Conservation (phyloP, 108 stramenopile species). For the Skeletonema menzelii region DNA sequence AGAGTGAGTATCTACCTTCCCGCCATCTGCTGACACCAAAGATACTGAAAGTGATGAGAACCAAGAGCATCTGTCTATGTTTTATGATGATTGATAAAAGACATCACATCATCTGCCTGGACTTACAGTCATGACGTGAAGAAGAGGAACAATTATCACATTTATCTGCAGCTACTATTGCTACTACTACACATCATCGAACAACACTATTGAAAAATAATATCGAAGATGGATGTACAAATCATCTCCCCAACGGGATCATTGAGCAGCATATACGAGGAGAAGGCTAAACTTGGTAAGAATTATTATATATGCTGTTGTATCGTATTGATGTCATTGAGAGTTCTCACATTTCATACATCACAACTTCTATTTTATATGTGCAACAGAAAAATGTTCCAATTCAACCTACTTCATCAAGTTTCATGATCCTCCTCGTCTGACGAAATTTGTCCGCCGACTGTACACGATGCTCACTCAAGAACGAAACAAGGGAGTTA, state of each 20-base stretch:
- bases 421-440: slow-evolving; percentile 25
- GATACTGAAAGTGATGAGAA: neutral
- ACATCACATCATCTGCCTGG: too few relatives aligned
- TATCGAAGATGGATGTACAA: neutral
- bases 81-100: too few relatives aligned
- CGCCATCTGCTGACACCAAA: neutral
- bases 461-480: slow-evolving; percentile 77
- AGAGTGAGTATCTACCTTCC: too few relatives aligned
- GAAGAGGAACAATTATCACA: neutral
- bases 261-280: neutral
- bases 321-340: neutral
- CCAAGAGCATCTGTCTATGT: neutral
- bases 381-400: neutral
- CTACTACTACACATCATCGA: too few relatives aligned
- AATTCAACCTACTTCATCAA: slow-evolving; percentile 4
- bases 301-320: neutral
- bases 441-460: slow-evolving; percentile 86
- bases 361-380: neutral
- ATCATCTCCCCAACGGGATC: neutral
- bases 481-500: slow-evolving; percentile 69
- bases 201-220: neutral
- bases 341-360: neutral
- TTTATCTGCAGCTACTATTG: neutral
- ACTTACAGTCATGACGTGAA: neutral
- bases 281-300: neutral